A percentile compares a stretch with the other conserved stretches of the same genome.
phyloP scores from a whole-genome alignment of 2,329 filamentous ascomycete genomes.

The Fusarium sp. region DNA sequence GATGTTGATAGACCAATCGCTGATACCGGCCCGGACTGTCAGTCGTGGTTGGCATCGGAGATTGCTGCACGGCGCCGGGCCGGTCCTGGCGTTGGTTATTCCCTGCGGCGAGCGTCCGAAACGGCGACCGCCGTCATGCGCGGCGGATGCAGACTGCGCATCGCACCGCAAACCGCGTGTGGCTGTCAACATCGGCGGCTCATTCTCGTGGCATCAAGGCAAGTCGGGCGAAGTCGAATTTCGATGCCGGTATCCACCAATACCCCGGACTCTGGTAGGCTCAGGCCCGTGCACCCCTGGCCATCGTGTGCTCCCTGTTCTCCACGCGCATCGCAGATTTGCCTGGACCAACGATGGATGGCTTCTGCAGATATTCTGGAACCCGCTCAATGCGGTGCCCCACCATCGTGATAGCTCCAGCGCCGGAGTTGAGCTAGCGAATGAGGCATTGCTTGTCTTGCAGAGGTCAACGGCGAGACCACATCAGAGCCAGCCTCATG shows the following conservation, averaged over 20 bases:
- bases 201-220: conserved; percentile 30
- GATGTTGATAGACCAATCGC: conserved; percentile 1
- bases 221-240: conserved; percentile 17
- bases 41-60: conserved; percentile 2
- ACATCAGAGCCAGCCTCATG: neutral
- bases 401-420: conserved; percentile 29
- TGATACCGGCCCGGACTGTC: conserved; percentile 33
- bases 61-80: conserved; percentile 34
- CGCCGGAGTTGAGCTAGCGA: conserved; percentile 4
- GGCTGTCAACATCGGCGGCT: conserved; percentile 29
- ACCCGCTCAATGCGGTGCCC: conserved; percentile 29
- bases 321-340: conserved; percentile 11
- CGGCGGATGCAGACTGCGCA: conserved; percentile 2
- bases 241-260: conserved; percentile 14
- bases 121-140: conserved; percentile 30
- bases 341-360: conserved; percentile 22
- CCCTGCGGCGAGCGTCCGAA: conserved; percentile 28
- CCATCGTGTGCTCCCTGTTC: conserved; percentile 12
- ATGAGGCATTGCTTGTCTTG: conserved; percentile 14
- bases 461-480: neutral
- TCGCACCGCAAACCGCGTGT: conserved; percentile 10
- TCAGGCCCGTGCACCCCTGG: conserved; percentile 27
- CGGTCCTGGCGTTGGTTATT: conserved; percentile 24
- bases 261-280: conserved; percentile 27
- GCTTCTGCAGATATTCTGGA: conserved; percentile 44